phyloP scores from a whole-genome alignment of 2,329 filamentous ascomycete genomes.

The Alternaria ventricosa region DNA sequence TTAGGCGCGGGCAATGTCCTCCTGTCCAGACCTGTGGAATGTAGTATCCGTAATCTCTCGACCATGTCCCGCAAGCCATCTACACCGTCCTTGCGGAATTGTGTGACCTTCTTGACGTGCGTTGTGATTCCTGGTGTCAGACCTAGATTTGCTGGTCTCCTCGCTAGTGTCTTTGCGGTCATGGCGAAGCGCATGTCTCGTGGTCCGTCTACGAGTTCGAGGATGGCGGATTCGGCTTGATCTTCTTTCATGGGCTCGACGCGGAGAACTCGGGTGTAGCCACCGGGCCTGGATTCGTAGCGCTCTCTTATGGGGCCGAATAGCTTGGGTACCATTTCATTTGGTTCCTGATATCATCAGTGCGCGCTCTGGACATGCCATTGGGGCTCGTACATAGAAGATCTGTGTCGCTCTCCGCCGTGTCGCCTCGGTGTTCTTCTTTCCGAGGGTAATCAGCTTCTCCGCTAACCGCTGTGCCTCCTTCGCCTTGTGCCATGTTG shows the following conservation, averaged over 20 bases:
- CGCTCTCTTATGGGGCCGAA: constrained; percentile 82
- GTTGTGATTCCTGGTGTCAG: constrained; percentile 74
- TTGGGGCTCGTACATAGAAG: constrained; percentile 76
- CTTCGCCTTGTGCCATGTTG: constrained; percentile 96
- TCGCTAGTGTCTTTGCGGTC: constrained; percentile 83
- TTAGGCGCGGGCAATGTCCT: constrained; percentile 35
- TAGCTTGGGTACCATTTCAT: constrained; percentile 79
- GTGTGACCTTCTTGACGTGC: constrained; percentile 85
- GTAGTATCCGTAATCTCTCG: constrained; percentile 42
- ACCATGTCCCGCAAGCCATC: constrained; percentile 70
- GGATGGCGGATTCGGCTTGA: constrained; percentile 86
- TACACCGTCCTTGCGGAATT: constrained; percentile 72
- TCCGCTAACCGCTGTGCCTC: constrained; percentile 93
- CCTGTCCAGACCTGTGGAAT: constrained; percentile 33
- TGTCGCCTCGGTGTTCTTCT: constrained; percentile 87
- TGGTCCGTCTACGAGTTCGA: constrained; percentile 93
- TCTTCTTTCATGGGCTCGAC: constrained; percentile 89
- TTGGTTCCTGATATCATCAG: constrained; percentile 63
- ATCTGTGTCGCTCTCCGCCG: constrained; percentile 77
- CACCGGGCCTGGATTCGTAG: constrained; percentile 80
- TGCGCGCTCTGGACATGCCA: constrained; percentile 10
- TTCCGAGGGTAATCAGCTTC: constrained; percentile 91
- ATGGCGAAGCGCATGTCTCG: constrained; percentile 94
- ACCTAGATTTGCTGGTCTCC: constrained; percentile 60
- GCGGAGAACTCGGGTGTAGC: constrained; percentile 92